Evolutionary conservation across 495 filamentous ascomycete species (phyloP).

Genomic region (Terfezia boudieri): DNA sequence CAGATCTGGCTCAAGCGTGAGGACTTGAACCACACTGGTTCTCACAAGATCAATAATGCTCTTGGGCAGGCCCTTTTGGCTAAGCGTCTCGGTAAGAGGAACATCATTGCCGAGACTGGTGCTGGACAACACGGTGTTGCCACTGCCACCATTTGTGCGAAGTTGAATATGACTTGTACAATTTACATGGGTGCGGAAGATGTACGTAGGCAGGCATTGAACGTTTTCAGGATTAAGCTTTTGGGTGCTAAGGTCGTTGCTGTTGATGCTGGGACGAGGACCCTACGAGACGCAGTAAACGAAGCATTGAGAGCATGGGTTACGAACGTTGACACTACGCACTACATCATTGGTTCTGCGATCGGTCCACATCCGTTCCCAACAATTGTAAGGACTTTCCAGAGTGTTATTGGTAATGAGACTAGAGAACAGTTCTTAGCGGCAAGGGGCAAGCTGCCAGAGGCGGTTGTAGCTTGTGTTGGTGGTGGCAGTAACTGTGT

Average conservation of each 20-base stretch:
- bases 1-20: constrained; percentile 93
- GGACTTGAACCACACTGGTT: constrained; percentile 69
- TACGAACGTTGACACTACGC: constrained; percentile 61
- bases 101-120: constrained; percentile 89
- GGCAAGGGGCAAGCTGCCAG: constrained; percentile 66
- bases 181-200: constrained; percentile 92
- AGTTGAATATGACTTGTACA: constrained; percentile 88
- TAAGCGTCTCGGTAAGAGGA: constrained; percentile 59
- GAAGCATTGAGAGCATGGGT: constrained; percentile 83
- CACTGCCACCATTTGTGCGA: constrained; percentile 85
- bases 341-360: constrained; percentile 89
- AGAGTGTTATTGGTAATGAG: constrained; percentile 79
- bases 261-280: constrained; percentile 64
- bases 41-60: constrained; percentile 96
- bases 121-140: constrained; percentile 95
- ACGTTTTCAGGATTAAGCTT: constrained; percentile 93
- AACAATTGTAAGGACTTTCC: constrained; percentile 87
- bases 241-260: constrained; percentile 73
- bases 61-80: constrained; percentile 75
- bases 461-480: constrained; percentile 89
- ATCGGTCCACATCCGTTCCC: constrained; percentile 93
- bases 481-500: constrained; percentile 65
- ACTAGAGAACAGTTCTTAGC: constrained; percentile 73
- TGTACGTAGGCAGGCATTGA: constrained; percentile 75
- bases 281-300: constrained; percentile 87